Percentiles rank a stretch among this genome's conserved stretches.
phyloP scores from a whole-genome alignment of 1,284 basidiomycete species.

The Malassezia sympodialis region DNA sequence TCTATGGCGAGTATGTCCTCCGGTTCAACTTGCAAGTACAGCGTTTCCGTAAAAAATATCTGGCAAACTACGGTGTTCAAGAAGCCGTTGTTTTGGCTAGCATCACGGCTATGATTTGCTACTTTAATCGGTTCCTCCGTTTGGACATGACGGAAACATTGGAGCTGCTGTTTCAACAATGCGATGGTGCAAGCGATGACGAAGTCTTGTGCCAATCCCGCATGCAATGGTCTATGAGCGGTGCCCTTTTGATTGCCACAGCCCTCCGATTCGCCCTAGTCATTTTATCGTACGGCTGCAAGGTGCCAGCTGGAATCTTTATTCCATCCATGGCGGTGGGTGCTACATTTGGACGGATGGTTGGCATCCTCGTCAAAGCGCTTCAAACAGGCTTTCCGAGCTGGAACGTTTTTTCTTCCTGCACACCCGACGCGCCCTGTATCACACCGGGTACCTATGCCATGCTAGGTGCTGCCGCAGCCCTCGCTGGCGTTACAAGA shows the following conservation, averaged over 20 bases:
- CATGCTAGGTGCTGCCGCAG: slow-evolving; percentile 27
- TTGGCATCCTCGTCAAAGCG: slow-evolving; percentile 77
- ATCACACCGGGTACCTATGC: slow-evolving; percentile 81
- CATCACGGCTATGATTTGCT: slow-evolving; percentile 81
- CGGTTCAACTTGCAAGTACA: slow-evolving; percentile 94
- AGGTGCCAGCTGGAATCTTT: slow-evolving; percentile 95
- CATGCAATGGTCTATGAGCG: slow-evolving; percentile 87
- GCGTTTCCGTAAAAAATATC: slow-evolving; percentile 79
- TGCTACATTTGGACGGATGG: slow-evolving; percentile 79
- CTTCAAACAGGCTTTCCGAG: slow-evolving; percentile 75
- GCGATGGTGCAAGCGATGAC: slow-evolving; percentile 83
- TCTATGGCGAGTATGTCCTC: slow-evolving; percentile 92
- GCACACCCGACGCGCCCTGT: slow-evolving; percentile 81
- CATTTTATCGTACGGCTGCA: slow-evolving; percentile 85
- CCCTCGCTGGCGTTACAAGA: slow-evolving; percentile 67
- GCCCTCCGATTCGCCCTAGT: slow-evolving; percentile 76
- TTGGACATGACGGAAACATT: slow-evolving; percentile 98
- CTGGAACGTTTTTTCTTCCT: slow-evolving; percentile 72
- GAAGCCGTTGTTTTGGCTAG: slow-evolving; percentile 80
- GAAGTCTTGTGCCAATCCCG: slow-evolving; percentile 91
- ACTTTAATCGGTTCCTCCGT: slow-evolving; percentile 84
- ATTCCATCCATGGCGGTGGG: slow-evolving; percentile 95
- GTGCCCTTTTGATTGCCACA: slow-evolving; percentile 82
- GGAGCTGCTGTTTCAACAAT: slow-evolving; percentile 91
- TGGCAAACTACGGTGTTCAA: slow-evolving; percentile 69